Conservation (phyloP, 495 filamentous ascomycete genomes). For the Melanomma pulvis-pyrius region DNA sequence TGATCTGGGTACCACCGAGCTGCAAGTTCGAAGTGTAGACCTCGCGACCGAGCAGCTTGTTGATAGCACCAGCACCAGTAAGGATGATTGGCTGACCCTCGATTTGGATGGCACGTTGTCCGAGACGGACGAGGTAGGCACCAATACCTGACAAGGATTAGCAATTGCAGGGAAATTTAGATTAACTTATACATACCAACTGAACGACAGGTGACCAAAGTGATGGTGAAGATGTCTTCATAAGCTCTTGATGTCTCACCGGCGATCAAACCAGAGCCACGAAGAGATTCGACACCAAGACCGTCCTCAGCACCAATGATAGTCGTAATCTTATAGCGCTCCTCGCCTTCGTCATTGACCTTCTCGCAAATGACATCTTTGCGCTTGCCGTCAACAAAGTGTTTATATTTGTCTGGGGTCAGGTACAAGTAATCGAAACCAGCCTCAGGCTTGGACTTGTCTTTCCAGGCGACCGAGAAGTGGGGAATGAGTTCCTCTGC, state of each 20-base stretch:
- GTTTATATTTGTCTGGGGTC: conserved; percentile 80
- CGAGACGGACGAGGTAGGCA: conserved; percentile 96
- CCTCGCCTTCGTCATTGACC: conserved; percentile 82
- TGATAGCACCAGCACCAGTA: conserved; percentile 94
- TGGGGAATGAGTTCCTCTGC: conserved; percentile 96
- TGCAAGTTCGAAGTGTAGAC: conserved; percentile 99
- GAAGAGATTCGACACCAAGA: conserved; percentile 95
- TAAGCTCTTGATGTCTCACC: conserved; percentile 96
- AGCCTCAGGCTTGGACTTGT: conserved; percentile 76
- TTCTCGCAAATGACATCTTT: conserved; percentile 87
- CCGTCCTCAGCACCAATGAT: conserved; percentile 94
- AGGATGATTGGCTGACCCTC: conserved; percentile 99
- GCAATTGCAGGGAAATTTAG: conserved; percentile 7
- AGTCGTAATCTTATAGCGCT: conserved; percentile 90
- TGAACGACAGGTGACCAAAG: conserved; percentile 94
- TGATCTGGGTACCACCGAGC: conserved; percentile 98
- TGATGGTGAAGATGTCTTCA: conserved; percentile 99
- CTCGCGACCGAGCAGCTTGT: conserved; percentile 96
- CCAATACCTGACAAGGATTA: conserved; percentile 68
- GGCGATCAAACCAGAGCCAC: conserved; percentile 95
- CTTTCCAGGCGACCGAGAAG: conserved; percentile 96
- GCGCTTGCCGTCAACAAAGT: conserved; percentile 79
- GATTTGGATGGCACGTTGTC: conserved; percentile 97
- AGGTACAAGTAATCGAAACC: conserved; percentile 99
- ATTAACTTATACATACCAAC: conserved; percentile 63